phyloP scores from a whole-genome alignment of 2,329 filamentous ascomycete species.

The Aschersonia sp. region DNA sequence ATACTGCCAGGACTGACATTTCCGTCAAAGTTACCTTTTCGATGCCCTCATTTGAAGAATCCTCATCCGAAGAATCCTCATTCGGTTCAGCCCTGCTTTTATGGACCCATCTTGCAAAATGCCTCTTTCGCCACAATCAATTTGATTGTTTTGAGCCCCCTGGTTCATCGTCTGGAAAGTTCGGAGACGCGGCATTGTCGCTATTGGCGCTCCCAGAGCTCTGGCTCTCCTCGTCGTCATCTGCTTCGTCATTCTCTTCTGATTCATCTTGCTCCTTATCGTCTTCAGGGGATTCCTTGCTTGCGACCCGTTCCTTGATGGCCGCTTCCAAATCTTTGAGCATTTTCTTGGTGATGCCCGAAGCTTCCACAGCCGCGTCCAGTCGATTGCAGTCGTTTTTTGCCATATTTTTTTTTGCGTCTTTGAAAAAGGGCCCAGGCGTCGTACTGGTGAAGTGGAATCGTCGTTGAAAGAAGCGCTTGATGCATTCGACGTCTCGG shows the following conservation, averaged over 20 bases:
- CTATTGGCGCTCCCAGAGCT: too few species aligned
- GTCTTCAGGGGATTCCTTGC: constrained; percentile 19
- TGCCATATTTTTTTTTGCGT: constrained; percentile 62
- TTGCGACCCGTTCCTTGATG: constrained; percentile 60
- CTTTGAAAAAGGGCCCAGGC: constrained; percentile 71
- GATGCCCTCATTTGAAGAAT: too few species aligned
- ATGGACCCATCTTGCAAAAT: too few species aligned
- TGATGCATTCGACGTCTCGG: constrained; percentile 88
- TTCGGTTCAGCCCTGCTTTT: too few species aligned
- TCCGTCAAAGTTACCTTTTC: too few species aligned
- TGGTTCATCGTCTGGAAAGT: too few species aligned
- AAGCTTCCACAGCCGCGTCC: constrained; percentile 81
- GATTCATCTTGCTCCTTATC: constrained; percentile 12
- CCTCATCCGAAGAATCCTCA: too few species aligned
- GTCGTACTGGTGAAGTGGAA: constrained; percentile 78
- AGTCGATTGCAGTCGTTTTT: constrained; percentile 53
- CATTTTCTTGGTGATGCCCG: constrained; percentile 95
- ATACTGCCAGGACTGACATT: too few species aligned
- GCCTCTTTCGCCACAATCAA: too few species aligned
- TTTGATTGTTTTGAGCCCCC: too few species aligned
- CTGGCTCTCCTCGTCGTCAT: constrained; percentile 9
- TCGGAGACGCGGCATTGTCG: too few species aligned
- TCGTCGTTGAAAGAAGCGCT: constrained; percentile 78
- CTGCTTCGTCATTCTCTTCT: constrained; percentile 15
- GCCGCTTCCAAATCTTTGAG: constrained; percentile 84